Percentiles rank a stretch among this genome's conserved stretches.
Evolutionary conservation across 2,329 filamentous ascomycete species (phyloP).

Genomic region (Scytalidium sp.): DNA sequence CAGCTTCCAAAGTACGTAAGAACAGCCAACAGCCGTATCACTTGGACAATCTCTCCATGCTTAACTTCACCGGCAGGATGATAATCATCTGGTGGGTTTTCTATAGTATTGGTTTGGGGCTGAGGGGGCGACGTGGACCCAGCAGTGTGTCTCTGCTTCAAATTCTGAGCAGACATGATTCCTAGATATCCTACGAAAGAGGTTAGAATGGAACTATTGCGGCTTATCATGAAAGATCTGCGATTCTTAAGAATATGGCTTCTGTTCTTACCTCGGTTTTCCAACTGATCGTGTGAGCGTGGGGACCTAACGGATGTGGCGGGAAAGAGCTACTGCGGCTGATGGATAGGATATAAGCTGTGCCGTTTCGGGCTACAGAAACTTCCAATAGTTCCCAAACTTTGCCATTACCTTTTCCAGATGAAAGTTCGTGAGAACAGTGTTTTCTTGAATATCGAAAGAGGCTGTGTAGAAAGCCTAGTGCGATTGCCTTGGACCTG

Average conservation of each 20-base stretch:
- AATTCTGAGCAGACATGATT: constrained; percentile 18
- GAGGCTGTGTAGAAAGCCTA: background rate
- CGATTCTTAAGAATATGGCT: too few species aligned
- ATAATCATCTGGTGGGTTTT: constrained; percentile 12
- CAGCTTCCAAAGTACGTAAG: constrained; percentile 25
- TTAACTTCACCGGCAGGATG: constrained; percentile 31
- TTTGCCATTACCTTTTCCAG: background rate
- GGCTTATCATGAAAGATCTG: too few species aligned
- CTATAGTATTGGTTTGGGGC: constrained; percentile 7
- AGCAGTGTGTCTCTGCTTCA: constrained; percentile 21
- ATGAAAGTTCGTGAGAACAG: background rate
- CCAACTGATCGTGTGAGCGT: background rate
- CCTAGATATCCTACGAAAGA: background rate
- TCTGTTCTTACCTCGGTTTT: background rate
- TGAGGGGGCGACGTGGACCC: constrained; percentile 3
- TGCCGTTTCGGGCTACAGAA: background rate
- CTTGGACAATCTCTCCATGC: constrained; percentile 23
- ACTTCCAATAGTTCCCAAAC: background rate
- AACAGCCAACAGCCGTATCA: constrained; percentile 22
- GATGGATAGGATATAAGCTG: background rate
- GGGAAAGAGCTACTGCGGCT: background rate
- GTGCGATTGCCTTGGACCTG: background rate
- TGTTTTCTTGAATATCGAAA: background rate
- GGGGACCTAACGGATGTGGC: background rate
- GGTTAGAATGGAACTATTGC: background rate